These are phyloP conservation scores for Hanseniaspora gamundiae DNA, from an alignment of 1,139 yeast genomes.

Conservation along the genomic window DNA sequence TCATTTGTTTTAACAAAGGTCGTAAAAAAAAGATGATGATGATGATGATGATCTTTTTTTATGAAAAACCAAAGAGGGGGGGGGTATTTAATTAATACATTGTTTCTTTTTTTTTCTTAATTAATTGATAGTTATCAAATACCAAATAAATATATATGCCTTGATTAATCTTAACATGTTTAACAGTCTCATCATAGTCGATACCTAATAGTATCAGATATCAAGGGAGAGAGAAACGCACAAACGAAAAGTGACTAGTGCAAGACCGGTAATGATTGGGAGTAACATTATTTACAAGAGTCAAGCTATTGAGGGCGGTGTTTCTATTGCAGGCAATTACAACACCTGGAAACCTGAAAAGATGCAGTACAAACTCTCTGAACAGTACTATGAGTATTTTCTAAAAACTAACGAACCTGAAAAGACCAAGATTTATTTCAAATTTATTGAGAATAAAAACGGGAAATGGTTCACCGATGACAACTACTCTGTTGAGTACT, in stretches of 20 bases:
- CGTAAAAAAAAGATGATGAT: no score
- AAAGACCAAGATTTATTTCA: constrained; percentile 16
- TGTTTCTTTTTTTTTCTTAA: no score
- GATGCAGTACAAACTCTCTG: constrained; percentile 12
- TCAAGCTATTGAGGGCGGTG: not conserved
- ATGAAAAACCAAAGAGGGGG: not conserved
- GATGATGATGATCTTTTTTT: no score
- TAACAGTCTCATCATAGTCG: no score
- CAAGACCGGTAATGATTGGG: not conserved
- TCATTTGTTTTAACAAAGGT: no score
- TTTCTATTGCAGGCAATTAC: constrained; percentile 20
- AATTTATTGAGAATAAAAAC: constrained; percentile 24
- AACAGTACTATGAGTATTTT: constrained; percentile 15
- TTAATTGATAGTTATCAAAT: no score
- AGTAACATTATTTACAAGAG: not conserved
- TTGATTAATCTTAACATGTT: no score
- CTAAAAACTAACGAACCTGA: constrained; percentile 10
- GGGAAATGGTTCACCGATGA: constrained; percentile 47
- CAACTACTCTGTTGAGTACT: constrained; percentile 34
- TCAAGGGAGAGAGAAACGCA: not conserved
- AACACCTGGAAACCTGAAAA: constrained; percentile 18
- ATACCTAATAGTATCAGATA: not conserved
- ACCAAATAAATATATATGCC: not conserved
- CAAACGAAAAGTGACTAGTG: not conserved
- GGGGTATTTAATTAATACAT: not conserved